Evolutionary conservation across 257 asterid genomes (phyloP).

Genomic region (Mentha longifolia): DNA sequence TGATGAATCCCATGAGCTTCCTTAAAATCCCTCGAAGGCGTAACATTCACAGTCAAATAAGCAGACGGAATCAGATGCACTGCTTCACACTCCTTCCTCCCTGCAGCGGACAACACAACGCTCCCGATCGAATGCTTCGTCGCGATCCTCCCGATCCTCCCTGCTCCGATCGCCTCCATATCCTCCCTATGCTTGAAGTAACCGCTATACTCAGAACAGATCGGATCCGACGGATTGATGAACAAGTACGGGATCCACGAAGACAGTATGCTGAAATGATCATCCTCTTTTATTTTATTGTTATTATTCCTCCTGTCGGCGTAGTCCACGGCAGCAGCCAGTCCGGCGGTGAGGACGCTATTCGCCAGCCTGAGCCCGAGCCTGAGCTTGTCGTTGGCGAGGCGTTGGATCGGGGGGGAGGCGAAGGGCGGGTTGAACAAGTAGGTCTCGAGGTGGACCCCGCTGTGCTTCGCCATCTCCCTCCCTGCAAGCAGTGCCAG

Average conservation of each 20-base stretch:
- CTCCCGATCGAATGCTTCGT: constrained; percentile 65
- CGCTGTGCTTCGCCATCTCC: constrained; percentile 36
- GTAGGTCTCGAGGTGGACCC: constrained; percentile 56
- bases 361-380: constrained; percentile 58
- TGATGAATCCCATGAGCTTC: constrained; percentile 74
- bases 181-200: constrained; percentile 72
- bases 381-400: constrained; percentile 51
- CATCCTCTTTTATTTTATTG: constrained; percentile 24
- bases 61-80: constrained; percentile 75
- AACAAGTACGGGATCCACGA: constrained; percentile 75
- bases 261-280: constrained; percentile 45
- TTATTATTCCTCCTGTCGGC: background rate
- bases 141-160: constrained; percentile 60
- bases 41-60: constrained; percentile 44
- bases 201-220: constrained; percentile 64
- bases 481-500: constrained; percentile 64
- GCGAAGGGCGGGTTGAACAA: constrained; percentile 77
- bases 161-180: constrained; percentile 59
- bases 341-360: constrained; percentile 58
- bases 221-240: constrained; percentile 58
- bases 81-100: constrained; percentile 51
- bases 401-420: constrained; percentile 60
- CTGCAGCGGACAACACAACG: constrained; percentile 41
- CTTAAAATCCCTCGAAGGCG: constrained; percentile 40
- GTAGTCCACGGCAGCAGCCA: constrained; percentile 50